Evolutionary conservation across 805 yeast genomes (phyloP), one percentile per base, ranked within the genome.

Genomic region (Kazachstania viticola): DNA sequence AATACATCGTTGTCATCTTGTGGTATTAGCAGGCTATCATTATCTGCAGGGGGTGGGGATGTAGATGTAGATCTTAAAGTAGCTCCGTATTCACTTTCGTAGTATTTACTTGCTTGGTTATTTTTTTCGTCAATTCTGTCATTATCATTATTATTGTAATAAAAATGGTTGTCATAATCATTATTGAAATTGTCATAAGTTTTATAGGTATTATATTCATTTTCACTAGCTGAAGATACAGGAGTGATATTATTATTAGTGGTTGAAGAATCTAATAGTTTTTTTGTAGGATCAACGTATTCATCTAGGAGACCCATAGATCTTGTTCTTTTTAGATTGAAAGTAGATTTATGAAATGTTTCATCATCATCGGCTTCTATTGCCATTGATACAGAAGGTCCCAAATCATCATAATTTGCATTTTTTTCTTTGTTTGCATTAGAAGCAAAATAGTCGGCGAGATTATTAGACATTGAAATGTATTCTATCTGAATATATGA

Each of bases 1-100:
- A 70, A 71, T 23, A 87, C 64, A 48, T 79, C 93, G 21, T 74
- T 72, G 57, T 87, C 96, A 57, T 87, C 96, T 45, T 79, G 91
- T n/a, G 80, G 78, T 17, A 56, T 39, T 14, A 59, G 35, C 27
- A 43, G 41, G 32, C 41, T 39, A 30, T 49, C 52, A 23, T 45
- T 41, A 32, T 45, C 50, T 6, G 56, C 52, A 15, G 54, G 49
- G 1, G 62, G 59, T 4, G 61, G 61, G 3, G 64, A 61, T 8
- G 52, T 54, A 1, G 64, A 59, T 4, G 46, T 41, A 8, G 52
- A 45, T 13, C 17, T 30, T 22, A 25, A n/a, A 21, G 22, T 27
- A 28, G 16, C 33, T 32, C 33, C 36, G 21, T 6, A 9, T 9
- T 42, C 34, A 28, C 34, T 33, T 16, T 33, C 37, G n/a, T n/a